Conservation (phyloP, 2,329 filamentous ascomycete genomes). For the Alternaria tenuissima region DNA sequence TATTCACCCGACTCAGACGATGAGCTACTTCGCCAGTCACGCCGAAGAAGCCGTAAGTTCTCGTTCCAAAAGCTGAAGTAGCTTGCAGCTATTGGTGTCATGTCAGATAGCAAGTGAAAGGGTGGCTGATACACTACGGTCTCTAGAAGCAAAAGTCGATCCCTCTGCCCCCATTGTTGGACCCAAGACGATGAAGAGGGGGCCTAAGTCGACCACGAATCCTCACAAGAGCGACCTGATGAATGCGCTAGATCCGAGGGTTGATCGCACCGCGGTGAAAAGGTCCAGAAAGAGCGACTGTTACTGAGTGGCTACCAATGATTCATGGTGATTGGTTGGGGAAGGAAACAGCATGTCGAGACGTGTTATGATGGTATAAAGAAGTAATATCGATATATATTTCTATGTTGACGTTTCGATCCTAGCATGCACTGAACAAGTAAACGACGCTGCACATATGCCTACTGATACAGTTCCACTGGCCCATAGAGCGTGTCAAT, state of each 20-base stretch:
- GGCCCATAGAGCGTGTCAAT: too few relatives aligned
- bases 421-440: too few relatives aligned
- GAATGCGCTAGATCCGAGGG: slow-evolving; percentile 28
- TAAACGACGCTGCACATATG: too few relatives aligned
- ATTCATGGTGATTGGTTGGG: neutral
- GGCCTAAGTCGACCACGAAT: slow-evolving; percentile 10
- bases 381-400: too few relatives aligned
- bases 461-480: too few relatives aligned
- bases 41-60: slow-evolving; percentile 12
- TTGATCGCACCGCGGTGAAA: slow-evolving; percentile 19
- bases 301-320: neutral
- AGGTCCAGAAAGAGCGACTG: slow-evolving; percentile 3
- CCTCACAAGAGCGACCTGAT: slow-evolving; percentile 21
- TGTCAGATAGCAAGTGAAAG: neutral
- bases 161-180: neutral
- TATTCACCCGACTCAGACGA: slow-evolving; percentile 8
- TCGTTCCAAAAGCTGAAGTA: neutral
- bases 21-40: slow-evolving; percentile 2
- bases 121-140: slow-evolving; percentile 3
- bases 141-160: slow-evolving; percentile 21
- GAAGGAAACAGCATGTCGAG: neutral
- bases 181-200: neutral
- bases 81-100: neutral
- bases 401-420: accelerated
- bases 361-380: neutral